Conservation (phyloP, 768 basidiomycete genomes). For the Pleurotus salmoneostramineus region DNA sequence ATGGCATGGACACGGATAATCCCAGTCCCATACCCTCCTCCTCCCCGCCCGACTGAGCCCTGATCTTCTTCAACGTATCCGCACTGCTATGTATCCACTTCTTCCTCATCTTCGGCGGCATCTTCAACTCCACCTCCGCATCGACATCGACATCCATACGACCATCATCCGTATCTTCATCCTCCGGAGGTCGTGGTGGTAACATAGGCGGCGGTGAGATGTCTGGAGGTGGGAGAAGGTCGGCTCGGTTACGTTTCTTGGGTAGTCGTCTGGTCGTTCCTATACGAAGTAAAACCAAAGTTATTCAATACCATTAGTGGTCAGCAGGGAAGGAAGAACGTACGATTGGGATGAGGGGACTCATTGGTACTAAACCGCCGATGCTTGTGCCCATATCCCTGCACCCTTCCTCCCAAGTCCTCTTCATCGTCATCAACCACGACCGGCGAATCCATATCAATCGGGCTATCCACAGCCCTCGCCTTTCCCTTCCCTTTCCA, state of each 20-base stretch:
- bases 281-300: not conserved
- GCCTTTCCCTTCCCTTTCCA: slow-evolving; percentile 23
- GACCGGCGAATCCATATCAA: not conserved
- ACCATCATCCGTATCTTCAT: not conserved
- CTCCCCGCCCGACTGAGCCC: not conserved
- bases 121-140: slow-evolving; percentile 20
- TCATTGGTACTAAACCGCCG: not conserved
- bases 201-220: not conserved
- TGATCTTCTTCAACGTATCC: slow-evolving; percentile 19
- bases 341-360: not conserved
- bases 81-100: slow-evolving; percentile 31
- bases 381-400: too few species aligned
- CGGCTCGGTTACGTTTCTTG: not conserved
- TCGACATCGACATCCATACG: slow-evolving; percentile 5
- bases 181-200: slow-evolving; percentile 1
- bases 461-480: slow-evolving; percentile 12
- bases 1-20: too few species aligned
- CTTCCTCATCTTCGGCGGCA: slow-evolving; percentile 68
- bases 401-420: not conserved
- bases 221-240: slow-evolving; percentile 6
- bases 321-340: not conserved
- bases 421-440: not conserved
- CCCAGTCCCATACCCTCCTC: slow-evolving; percentile 13
- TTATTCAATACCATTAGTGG: too few species aligned
- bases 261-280: slow-evolving; percentile 1